These are phyloP conservation scores for Solanum appendiculatum DNA, from an alignment of 257 asterid species.

Conservation along the genomic window DNA sequence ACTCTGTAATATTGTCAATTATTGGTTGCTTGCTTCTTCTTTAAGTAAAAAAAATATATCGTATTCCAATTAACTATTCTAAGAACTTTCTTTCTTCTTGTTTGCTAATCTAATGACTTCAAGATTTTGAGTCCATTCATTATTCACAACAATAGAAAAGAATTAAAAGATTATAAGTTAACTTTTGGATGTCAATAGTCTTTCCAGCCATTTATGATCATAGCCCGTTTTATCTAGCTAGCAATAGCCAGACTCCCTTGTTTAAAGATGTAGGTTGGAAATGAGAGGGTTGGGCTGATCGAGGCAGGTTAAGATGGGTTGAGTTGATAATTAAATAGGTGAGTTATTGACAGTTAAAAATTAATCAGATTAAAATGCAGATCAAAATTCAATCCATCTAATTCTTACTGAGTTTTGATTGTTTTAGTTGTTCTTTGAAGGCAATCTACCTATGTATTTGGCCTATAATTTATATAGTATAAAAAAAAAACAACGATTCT, in stretches of 20 bases:
- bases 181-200: background rate
- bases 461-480: background rate
- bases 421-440: background rate
- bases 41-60: background rate
- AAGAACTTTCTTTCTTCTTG: background rate
- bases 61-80: background rate
- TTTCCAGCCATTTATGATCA: background rate
- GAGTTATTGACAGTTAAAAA: too few relatives aligned
- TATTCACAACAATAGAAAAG: background rate
- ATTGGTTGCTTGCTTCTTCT: background rate
- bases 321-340: too few relatives aligned
- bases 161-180: background rate
- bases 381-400: too few relatives aligned
- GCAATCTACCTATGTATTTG: background rate
- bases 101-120: background rate
- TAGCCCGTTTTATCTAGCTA: too few relatives aligned
- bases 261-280: too few relatives aligned
- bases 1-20: background rate
- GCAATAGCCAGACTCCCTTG: too few relatives aligned
- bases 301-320: too few relatives aligned
- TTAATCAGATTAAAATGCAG: too few relatives aligned
- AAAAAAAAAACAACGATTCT: background rate
- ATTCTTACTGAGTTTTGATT: background rate
- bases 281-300: background rate
- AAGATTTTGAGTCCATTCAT: background rate